Evolutionary conservation across 1,284 basidiomycete species (phyloP).

Genomic region (Fomitopsis schrenkii): DNA sequence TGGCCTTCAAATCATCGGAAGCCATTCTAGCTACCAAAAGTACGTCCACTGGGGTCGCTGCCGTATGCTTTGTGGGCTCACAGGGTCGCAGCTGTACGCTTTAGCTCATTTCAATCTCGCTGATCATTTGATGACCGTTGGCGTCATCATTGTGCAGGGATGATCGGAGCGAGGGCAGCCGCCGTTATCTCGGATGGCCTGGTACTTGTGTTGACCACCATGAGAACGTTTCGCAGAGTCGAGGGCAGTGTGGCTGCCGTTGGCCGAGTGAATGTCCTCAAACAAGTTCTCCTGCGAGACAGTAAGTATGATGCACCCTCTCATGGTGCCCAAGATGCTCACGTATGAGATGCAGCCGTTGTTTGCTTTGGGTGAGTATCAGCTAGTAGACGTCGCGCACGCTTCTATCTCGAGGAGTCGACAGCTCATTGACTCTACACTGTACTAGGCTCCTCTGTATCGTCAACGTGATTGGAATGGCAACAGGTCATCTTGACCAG

Average conservation of each 20-base stretch:
- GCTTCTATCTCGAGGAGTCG: no score
- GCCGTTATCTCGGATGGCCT: neutral
- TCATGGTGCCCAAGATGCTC: neutral
- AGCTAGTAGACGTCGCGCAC: neutral
- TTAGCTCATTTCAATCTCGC: neutral
- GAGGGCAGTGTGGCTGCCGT: no score
- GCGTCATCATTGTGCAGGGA: neutral
- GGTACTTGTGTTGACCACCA: neutral
- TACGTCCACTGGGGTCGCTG: no score
- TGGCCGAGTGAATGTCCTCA: neutral
- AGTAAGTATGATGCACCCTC: neutral
- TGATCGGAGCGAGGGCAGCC: neutral
- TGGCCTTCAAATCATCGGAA: neutral
- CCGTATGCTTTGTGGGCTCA: no score
- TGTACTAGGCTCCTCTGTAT: neutral
- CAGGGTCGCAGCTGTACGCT: no score
- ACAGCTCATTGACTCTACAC: neutral
- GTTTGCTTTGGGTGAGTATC: neutral
- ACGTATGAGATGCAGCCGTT: neutral
- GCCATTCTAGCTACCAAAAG: neutral
- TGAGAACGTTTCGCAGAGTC: neutral
- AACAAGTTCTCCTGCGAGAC: neutral
- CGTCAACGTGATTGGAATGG: neutral
- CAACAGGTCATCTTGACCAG: neutral
- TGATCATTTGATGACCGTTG: neutral